phyloP scores from a whole-genome alignment of 2,329 filamentous ascomycete species.

The Albophoma yamanashiensis region DNA sequence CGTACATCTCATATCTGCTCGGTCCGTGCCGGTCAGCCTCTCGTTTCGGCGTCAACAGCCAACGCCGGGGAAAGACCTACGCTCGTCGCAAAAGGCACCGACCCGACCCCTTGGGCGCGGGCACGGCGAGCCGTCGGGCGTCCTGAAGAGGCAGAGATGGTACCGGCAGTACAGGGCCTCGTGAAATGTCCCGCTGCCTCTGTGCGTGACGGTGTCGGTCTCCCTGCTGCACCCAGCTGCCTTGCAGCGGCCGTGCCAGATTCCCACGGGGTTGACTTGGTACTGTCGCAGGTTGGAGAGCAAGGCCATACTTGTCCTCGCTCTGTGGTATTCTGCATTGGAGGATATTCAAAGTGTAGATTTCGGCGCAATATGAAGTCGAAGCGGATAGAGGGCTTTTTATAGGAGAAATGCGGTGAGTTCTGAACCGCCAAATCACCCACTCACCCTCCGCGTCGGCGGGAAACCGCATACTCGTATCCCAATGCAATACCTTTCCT shows the following conservation, averaged over 20 bases:
- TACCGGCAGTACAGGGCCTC: slow-evolving; percentile 1
- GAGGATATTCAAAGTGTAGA: background rate
- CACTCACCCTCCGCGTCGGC: background rate
- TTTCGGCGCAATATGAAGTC: background rate
- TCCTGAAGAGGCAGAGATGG: slow-evolving; percentile 3
- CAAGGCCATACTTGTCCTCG: background rate
- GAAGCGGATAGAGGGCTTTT: background rate
- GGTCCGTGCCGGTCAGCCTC: background rate
- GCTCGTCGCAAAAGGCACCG: background rate
- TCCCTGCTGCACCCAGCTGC: background rate
- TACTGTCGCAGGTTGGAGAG: background rate
- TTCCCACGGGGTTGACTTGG: background rate
- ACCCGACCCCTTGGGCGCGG: background rate
- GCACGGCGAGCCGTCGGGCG: background rate
- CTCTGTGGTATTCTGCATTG: too few species aligned
- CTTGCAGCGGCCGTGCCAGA: background rate
- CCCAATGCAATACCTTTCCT: background rate
- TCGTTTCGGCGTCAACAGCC: background rate
- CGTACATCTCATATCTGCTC: background rate
- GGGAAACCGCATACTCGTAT: background rate
- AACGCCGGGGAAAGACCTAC: background rate
- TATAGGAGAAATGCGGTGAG: background rate
- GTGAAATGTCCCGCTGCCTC: background rate
- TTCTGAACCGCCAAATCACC: background rate
- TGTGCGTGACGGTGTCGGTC: background rate